Evolutionary conservation across 2,329 filamentous ascomycete genomes (phyloP), one percentile per base, ranked within the genome.

Genomic region (Botrytis elliptica): DNA sequence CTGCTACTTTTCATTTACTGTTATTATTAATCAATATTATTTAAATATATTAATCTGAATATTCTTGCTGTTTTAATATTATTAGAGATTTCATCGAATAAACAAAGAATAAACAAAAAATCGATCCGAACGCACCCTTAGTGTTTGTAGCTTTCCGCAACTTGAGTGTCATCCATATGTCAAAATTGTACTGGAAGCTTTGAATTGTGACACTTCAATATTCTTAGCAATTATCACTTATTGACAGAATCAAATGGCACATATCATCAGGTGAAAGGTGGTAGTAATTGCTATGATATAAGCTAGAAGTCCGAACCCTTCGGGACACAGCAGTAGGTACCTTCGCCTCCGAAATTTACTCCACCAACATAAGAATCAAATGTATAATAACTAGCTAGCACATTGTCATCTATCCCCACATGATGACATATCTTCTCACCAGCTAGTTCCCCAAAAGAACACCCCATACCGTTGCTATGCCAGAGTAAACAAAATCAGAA

Each of bases 121-220:
- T 33, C 33, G 33, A 33, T 33, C 33, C 33, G 33, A 33, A 33
- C 33, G 33, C 33, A 33, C 33, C 33, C 33, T 33, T 33, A 55
- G 49, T 55, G 2, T 29, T 16, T 6, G 29, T 29, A 29, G 0
- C 10, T 7, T 5, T 18, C 0, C 6, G 8, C 1, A 4, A 55
- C 14, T 29, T 29, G 14, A 55, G 52, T 0, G n/a, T 3, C n/a
- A n/a, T 14, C 25, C 14, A 55, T 29, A 8, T 55, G 2, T 29
- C 52, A 18, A 25, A 18, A 3, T 55, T 55, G 2, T 55, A 8
- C 12, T 52, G 2, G 6, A 55, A 18, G 25, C 18, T 20, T n/a
- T 52, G 2, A 5, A n/a, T 52, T n/a, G 12, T 55, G 3, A 3
- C 2, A 18, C 6, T 55, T 55, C 52, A n/a, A 3, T 0, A 25